Percentiles rank a stretch among this genome's conserved stretches.
phyloP scores from a whole-genome alignment of 2,329 filamentous ascomycete genomes.

The Arachnopeziza araneosa region DNA sequence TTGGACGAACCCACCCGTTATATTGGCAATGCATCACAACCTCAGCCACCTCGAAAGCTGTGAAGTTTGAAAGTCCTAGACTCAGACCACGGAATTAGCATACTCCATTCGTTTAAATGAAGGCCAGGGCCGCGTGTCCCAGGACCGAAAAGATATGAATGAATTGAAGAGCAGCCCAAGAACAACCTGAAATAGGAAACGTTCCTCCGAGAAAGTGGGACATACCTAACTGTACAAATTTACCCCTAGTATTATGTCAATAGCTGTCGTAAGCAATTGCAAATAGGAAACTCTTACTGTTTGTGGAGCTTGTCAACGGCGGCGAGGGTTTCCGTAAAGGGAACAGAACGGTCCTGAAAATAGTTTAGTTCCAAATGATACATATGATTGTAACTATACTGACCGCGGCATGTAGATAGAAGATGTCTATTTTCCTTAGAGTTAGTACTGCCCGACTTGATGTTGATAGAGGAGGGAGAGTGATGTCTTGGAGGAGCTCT shows the following conservation, averaged over 20 bases:
- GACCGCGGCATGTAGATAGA: slow-evolving; percentile 66
- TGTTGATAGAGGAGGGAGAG: too few species aligned
- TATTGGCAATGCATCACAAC: slow-evolving; percentile 66
- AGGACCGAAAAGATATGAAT: too few species aligned
- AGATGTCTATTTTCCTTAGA: too few species aligned
- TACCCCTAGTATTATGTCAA: slow-evolving; percentile 43
- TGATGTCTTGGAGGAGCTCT: too few species aligned
- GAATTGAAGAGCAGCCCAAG: too few species aligned
- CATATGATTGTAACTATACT: neutral
- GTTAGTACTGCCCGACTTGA: too few species aligned
- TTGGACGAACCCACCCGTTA: slow-evolving; percentile 45
- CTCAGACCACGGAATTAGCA: neutral
- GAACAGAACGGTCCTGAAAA: slow-evolving; percentile 52
- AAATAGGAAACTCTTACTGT: slow-evolving; percentile 27
- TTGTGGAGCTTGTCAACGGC: slow-evolving; percentile 78
- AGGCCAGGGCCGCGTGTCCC: too few species aligned
- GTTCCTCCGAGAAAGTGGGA: too few species aligned
- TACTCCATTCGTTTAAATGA: too few species aligned
- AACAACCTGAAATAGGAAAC: too few species aligned
- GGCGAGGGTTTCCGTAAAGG: slow-evolving; percentile 74
- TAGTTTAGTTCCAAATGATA: neutral
- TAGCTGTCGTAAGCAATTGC: neutral
- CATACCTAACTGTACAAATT: slow-evolving; percentile 69
- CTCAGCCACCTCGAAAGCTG: slow-evolving; percentile 83
- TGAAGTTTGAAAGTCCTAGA: slow-evolving; percentile 65